Evolutionary conservation across 179 eudicot genomes (phyloP), one percentile per base, ranked within the genome.

Genomic region (Silene vulgaris): DNA sequence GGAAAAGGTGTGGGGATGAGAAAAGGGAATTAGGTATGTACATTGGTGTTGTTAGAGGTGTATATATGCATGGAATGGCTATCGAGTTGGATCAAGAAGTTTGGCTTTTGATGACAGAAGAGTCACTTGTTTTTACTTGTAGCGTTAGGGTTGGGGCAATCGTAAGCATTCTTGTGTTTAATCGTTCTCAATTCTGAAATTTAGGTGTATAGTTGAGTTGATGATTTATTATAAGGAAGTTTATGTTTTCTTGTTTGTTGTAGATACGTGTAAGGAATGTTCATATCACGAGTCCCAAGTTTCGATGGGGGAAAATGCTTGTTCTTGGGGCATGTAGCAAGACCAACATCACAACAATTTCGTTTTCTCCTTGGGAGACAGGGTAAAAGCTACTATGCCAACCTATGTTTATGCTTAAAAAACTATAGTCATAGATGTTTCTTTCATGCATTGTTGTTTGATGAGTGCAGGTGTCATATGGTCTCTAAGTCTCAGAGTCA

Each of bases 241-340:
- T 19, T 72, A 35, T 4, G 26, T 76, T 69, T 78, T 75, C 59
- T 43, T 2, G 17, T 37, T 56, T 69, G 54, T 21, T 77, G 59
- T 77, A 95, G 99, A 76, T 92, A 72, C 80, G 82, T 43, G 78
- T 84, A 65, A 90, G 82, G 76, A 89, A 95, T 83, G 91, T 84
- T 70, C 99, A 95, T 80, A 82, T 95, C 57, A 86, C 87, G 79
- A 87, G 87, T 75, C 89, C 95, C 13, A 86, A 83, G 57, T 95
- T 90, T 77, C 71, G 76, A 19, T 92, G 99, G 96, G 82, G 87
- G 11, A 90, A 87, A 81, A 77, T 82, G 69, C 85, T 88, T 70
- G 71, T 95, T 76, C 95, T 95, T 80, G 99, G 99, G 59, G 89
- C 91, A 76, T 95, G 99, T 80, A 80, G 70, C 72, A 92, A 79